Evolutionary conservation across 1,284 basidiomycete genomes (phyloP).

Genomic region (Stereum hirsutum): DNA sequence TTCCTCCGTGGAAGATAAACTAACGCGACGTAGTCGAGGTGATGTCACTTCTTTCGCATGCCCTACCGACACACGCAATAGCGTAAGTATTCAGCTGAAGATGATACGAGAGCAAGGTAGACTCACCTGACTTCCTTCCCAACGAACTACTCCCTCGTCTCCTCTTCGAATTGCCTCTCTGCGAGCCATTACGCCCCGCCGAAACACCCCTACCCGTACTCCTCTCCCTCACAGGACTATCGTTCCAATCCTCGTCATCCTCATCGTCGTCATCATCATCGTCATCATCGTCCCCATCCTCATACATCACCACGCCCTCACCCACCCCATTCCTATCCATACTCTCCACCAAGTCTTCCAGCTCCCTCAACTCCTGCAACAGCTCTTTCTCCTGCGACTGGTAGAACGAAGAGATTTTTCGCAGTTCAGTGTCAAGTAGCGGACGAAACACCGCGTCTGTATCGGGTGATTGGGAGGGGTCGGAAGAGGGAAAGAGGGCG

Average conservation of each 20-base stretch:
- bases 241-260: slow-evolving; percentile 33
- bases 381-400: slow-evolving; percentile 69
- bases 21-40: slow-evolving; percentile 29
- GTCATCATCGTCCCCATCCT: slow-evolving; percentile 49
- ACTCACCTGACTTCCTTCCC: neutral
- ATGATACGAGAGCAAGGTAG: neutral
- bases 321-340: slow-evolving; percentile 62
- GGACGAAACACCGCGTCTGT: slow-evolving; percentile 60
- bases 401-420: slow-evolving; percentile 83
- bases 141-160: too few species aligned
- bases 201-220: too few species aligned
- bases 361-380: slow-evolving; percentile 45
- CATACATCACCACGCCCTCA: slow-evolving; percentile 31
- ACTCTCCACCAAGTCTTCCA: slow-evolving; percentile 58
- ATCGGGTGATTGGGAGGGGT: slow-evolving; percentile 17
- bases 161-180: too few species aligned
- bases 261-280: slow-evolving; percentile 64
- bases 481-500: slow-evolving; percentile 36
- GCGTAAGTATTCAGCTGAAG: neutral
- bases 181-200: too few species aligned
- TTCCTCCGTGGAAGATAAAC: slow-evolving; percentile 44
- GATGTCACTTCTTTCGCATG: slow-evolving; percentile 13
- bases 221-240: too few species aligned
- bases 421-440: slow-evolving; percentile 76
- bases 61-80: slow-evolving; percentile 7